Conservation (phyloP, 1,284 basidiomycete genomes). For the Sporisorium iseilematis-ciliati region DNA sequence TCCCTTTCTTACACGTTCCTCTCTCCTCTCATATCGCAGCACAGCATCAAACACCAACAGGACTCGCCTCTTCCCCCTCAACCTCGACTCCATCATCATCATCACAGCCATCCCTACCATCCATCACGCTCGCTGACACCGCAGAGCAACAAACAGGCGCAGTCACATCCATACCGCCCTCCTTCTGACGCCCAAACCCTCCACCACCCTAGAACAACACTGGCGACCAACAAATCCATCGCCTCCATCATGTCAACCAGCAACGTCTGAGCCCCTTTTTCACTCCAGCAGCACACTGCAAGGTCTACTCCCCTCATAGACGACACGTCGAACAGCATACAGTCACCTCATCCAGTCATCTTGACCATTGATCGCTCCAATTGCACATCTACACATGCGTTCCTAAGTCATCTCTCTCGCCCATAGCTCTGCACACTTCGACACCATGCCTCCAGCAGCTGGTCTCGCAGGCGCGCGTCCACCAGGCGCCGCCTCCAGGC, state of each 20-base stretch:
- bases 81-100: neutral
- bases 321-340: neutral
- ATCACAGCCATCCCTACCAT: neutral
- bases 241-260: slow-evolving; percentile 3
- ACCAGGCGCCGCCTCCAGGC: slow-evolving; percentile 14
- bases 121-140: neutral
- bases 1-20: neutral
- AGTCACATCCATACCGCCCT: neutral
- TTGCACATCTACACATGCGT: slow-evolving; percentile 19
- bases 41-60: neutral
- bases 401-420: slow-evolving; percentile 3
- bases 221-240: neutral
- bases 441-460: slow-evolving; percentile 31
- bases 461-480: slow-evolving; percentile 20
- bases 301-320: neutral
- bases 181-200: neutral
- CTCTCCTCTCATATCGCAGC: neutral
- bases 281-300: neutral
- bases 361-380: neutral
- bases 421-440: neutral
- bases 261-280: neutral
- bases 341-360: neutral
- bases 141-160: neutral
- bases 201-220: neutral
- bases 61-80: neutral